Evolutionary conservation across 1,284 basidiomycete genomes (phyloP).

Genomic region (Ganoderma sinense): DNA sequence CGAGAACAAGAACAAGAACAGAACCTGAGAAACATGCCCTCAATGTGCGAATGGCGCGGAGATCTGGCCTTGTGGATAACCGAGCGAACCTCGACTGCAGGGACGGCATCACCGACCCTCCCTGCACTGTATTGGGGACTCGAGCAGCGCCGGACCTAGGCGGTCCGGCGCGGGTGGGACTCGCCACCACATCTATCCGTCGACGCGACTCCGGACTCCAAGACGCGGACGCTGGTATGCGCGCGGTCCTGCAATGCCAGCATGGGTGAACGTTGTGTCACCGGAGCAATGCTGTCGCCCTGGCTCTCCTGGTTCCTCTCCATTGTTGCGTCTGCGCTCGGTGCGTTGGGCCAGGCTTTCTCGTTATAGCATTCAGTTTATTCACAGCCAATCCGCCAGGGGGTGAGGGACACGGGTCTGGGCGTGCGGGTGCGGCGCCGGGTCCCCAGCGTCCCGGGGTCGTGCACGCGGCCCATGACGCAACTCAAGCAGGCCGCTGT

Average conservation of each 20-base stretch:
- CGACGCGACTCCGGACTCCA: neutral
- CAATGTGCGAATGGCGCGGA: neutral
- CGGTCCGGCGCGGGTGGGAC: neutral
- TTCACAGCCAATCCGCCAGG: neutral
- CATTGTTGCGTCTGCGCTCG: neutral
- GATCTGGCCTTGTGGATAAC: neutral
- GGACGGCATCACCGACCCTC: neutral
- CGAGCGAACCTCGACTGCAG: neutral
- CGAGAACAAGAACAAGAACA: neutral
- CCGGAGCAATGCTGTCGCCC: neutral
- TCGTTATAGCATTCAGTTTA: conserved; percentile 2
- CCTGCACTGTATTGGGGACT: neutral
- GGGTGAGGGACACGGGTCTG: neutral
- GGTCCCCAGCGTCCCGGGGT: neutral
- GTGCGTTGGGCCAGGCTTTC: neutral
- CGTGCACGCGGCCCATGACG: neutral
- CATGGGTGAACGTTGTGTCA: neutral
- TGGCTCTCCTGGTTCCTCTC: neutral
- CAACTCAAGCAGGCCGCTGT: neutral
- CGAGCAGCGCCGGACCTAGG: neutral
- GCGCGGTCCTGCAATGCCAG: neutral
- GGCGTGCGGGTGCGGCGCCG: neutral
- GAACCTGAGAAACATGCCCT: neutral
- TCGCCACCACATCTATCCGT: neutral
- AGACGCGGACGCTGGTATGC: neutral